Percentiles rank a stretch among this genome's conserved stretches.
Conservation (phyloP, 257 asterid species). For the Capsicum baccatum region DNA sequence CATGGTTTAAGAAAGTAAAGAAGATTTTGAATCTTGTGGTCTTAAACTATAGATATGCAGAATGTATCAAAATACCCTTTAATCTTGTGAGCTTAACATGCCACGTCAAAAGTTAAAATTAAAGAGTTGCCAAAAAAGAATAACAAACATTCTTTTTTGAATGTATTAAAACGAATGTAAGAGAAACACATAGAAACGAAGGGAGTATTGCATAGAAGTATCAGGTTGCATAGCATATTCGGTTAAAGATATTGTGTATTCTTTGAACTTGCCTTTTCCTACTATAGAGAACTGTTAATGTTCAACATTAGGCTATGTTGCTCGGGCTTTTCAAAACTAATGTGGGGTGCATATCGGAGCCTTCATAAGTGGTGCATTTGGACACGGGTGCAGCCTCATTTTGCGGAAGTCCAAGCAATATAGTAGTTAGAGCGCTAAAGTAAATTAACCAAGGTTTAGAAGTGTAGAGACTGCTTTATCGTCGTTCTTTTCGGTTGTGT, state of each 20-base stretch:
- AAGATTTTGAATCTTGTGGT: no score
- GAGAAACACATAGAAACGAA: no score
- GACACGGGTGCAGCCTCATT: neutral
- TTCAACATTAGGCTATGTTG: neutral
- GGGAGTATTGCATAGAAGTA: neutral
- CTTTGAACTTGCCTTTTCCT: neutral
- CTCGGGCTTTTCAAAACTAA: neutral
- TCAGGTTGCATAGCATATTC: neutral
- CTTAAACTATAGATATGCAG: no score
- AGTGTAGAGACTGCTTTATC: neutral
- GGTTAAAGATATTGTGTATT: neutral
- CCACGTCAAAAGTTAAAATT: no score
- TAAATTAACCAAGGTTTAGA: neutral
- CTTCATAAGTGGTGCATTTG: neutral
- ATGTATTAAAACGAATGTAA: no score
- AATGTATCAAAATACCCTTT: no score
- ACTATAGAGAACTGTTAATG: neutral
- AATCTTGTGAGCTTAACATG: no score
- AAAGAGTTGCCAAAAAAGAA: no score
- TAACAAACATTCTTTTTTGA: no score
- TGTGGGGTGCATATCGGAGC: neutral
- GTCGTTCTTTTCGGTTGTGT: neutral
- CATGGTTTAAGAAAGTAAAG: no score
- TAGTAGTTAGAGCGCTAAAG: neutral
- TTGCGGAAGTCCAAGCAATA: neutral